Conservation (phyloP, 1,284 basidiomycete species). For the Violaceomyces palustris region DNA sequence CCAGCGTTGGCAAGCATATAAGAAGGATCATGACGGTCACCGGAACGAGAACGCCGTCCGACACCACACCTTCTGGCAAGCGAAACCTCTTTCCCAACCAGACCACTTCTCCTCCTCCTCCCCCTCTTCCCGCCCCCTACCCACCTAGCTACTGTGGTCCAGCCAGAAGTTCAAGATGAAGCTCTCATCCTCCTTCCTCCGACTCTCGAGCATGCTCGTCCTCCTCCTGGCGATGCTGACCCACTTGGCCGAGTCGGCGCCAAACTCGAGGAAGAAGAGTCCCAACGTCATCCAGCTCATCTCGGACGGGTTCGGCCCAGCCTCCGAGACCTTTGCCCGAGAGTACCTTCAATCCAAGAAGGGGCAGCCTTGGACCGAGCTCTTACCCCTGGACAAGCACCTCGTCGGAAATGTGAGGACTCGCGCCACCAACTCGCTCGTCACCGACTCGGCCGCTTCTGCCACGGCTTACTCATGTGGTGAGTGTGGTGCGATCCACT, state of each 20-base stretch:
- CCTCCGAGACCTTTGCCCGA: conserved; percentile 50
- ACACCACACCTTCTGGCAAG: too few relatives aligned
- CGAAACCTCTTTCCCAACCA: too few relatives aligned
- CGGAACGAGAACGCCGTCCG: too few relatives aligned
- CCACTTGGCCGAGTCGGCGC: conserved; percentile 12
- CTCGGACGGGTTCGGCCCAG: conserved; percentile 51
- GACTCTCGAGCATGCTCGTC: too few relatives aligned
- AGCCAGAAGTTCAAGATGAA: too few relatives aligned
- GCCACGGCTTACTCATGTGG: conserved; percentile 52
- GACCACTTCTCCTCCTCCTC: too few relatives aligned
- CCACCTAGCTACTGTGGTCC: too few relatives aligned
- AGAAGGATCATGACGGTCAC: too few relatives aligned
- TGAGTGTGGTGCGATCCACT: too few relatives aligned
- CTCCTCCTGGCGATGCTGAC: conserved; percentile 23
- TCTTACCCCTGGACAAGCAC: conserved; percentile 45
- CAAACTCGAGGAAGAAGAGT: conserved; percentile 16
- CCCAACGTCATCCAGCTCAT: conserved; percentile 41
- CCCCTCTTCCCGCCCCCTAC: too few relatives aligned
- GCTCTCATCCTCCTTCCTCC: too few relatives aligned
- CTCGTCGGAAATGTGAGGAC: conserved; percentile 49
- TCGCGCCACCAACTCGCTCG: conserved; percentile 44
- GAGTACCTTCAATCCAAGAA: conserved; percentile 36
- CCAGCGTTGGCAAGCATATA: too few relatives aligned
- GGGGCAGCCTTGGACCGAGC: conserved; percentile 21
- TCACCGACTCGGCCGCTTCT: conserved; percentile 52